Evolutionary conservation across 441 rosid species (phyloP).

Genomic region (Corymbia calophylla): DNA sequence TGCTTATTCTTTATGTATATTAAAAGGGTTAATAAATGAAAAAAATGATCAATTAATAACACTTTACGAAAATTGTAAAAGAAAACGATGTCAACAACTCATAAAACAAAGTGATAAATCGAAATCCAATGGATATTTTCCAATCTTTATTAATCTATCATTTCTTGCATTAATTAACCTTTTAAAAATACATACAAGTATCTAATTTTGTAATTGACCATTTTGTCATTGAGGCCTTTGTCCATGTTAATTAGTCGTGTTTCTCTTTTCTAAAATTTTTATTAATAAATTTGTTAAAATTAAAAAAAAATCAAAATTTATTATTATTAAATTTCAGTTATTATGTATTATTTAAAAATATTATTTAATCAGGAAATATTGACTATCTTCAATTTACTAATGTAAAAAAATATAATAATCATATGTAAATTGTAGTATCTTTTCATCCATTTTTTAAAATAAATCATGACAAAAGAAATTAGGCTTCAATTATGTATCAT

Average conservation of each 20-base stretch:
- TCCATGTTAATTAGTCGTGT: not conserved
- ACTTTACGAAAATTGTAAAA: not conserved
- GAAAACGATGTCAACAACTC: not conserved
- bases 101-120: not conserved
- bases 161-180: not conserved
- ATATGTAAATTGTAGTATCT: not conserved
- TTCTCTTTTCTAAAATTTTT: too few species aligned
- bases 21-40: not conserved
- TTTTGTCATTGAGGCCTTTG: not conserved
- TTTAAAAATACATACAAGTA: not conserved
- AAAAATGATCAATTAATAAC: not conserved
- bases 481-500: not conserved
- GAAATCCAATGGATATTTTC: not conserved
- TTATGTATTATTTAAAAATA: too few species aligned
- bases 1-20: not conserved
- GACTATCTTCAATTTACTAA: too few species aligned
- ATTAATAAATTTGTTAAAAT: too few species aligned
- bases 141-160: not conserved
- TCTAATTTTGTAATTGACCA: not conserved
- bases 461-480: not conserved
- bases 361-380: too few species aligned
- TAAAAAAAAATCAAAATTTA: too few species aligned
- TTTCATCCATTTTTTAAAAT: not conserved
- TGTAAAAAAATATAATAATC: not conserved
- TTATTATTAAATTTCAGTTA: too few species aligned